Percentiles rank a stretch among this genome's conserved stretches.
These are phyloP conservation scores for Cladochytrium replicatum DNA, from an alignment of 192 early-diverging fungal species.

Conservation along the genomic window DNA sequence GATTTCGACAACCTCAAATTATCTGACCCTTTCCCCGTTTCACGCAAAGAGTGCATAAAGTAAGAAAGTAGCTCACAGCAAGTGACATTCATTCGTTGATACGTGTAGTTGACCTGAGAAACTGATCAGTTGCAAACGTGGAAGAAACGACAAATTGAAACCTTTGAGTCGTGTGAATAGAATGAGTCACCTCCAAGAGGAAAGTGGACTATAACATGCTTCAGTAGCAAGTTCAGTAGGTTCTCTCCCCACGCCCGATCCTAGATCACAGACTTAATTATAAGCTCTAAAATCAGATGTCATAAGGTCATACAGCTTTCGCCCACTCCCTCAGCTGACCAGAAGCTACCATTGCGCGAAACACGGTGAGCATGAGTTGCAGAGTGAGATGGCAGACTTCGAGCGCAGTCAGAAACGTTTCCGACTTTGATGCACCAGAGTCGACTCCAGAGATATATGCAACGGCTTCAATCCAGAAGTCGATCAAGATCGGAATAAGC, in stretches of 20 bases:
- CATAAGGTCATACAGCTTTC: too few species aligned
- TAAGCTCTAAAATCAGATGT: constrained; percentile 13
- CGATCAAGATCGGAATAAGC: constrained; percentile 59
- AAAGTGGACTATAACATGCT: constrained; percentile 63
- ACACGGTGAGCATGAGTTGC: constrained; percentile 3
- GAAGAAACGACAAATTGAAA: constrained; percentile 11
- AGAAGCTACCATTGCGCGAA: neutral
- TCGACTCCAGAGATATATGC: constrained; percentile 61
- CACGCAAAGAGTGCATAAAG: constrained; percentile 28
- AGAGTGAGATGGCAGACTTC: constrained; percentile 5
- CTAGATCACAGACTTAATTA: constrained; percentile 11
- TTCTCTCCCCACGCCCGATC: constrained; percentile 30
- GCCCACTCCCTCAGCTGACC: constrained; percentile 14
- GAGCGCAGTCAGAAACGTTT: constrained; percentile 23
- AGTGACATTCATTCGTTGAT: constrained; percentile 62
- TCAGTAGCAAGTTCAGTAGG: constrained; percentile 49
- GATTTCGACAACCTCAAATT: constrained; percentile 33
- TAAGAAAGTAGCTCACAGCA: constrained; percentile 56
- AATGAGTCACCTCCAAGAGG: constrained; percentile 57
- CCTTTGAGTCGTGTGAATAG: constrained; percentile 40
- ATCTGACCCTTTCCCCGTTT: constrained; percentile 11
- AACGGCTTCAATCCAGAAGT: constrained; percentile 68
- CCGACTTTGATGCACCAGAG: constrained; percentile 46
- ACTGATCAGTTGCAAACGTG: neutral
- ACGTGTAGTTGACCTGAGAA: constrained; percentile 34